Evolutionary conservation across 305 asterid species (phyloP).

Genomic region (Fraxinus baroniana): DNA sequence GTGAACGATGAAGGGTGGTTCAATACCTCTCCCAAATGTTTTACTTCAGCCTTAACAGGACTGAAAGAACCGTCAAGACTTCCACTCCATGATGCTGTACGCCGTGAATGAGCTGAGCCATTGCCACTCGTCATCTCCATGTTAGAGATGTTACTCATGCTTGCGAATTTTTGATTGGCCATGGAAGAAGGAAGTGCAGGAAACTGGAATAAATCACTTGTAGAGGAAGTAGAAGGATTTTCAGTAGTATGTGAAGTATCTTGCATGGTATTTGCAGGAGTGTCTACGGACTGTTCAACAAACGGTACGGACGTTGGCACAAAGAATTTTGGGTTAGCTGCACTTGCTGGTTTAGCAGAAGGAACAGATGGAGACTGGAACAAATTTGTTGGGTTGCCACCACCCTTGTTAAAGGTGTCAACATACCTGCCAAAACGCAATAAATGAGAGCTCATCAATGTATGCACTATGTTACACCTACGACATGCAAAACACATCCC

Average conservation of each 20-base stretch:
- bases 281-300: slow-evolving; percentile 43
- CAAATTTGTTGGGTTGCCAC: slow-evolving; percentile 57
- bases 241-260: slow-evolving; percentile 32
- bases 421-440: slow-evolving; percentile 65
- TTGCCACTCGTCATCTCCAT: slow-evolving; percentile 26
- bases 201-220: slow-evolving; percentile 36
- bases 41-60: slow-evolving; percentile 35
- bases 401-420: slow-evolving; percentile 86
- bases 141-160: slow-evolving; percentile 61
- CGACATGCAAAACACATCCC: not conserved
- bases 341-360: slow-evolving; percentile 52
- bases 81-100: slow-evolving; percentile 87
- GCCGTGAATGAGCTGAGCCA: slow-evolving; percentile 45
- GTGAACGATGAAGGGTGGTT: slow-evolving; percentile 35
- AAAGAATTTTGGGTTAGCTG: slow-evolving; percentile 62
- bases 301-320: slow-evolving; percentile 59
- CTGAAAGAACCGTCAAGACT: slow-evolving; percentile 45
- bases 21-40: slow-evolving; percentile 59
- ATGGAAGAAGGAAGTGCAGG: slow-evolving; percentile 37
- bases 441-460: not conserved
- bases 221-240: slow-evolving; percentile 39
- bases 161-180: slow-evolving; percentile 64
- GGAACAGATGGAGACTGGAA: slow-evolving; percentile 69
- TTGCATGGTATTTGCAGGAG: slow-evolving; percentile 29
- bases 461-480: slow-evolving; percentile 6